Evolutionary conservation across 345 rosid genomes (phyloP).

Genomic region (Hevea brasiliensis): DNA sequence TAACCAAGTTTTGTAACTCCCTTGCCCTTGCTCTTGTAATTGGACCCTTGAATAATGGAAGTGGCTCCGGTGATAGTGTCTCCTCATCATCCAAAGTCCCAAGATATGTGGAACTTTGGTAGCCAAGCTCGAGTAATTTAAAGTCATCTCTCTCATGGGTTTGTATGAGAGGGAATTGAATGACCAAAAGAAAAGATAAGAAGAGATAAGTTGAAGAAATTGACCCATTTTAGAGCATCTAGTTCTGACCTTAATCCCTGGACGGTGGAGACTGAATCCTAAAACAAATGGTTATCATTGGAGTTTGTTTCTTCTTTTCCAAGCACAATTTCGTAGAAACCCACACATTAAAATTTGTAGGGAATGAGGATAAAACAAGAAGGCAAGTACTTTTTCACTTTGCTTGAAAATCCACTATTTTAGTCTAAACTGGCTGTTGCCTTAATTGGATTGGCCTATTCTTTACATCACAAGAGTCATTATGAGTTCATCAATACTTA

Average conservation of each 20-base stretch:
- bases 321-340: not conserved
- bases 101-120: constrained; percentile 30
- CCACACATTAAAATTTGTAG: no score
- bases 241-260: not conserved
- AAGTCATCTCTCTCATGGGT: constrained; percentile 35
- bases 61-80: not conserved
- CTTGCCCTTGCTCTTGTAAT: no score
- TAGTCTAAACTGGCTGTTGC: no score
- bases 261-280: not conserved
- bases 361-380: no score
- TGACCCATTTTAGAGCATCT: not conserved
- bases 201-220: not conserved
- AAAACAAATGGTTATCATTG: not conserved
- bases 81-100: constrained; percentile 21
- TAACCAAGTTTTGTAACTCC: no score
- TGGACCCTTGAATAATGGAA: no score
- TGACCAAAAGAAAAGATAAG: not conserved
- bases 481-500: no score
- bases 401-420: no score
- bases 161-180: not conserved
- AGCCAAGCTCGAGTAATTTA: constrained; percentile 34
- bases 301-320: not conserved
- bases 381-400: no score
- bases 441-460: no score
- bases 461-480: no score